Evolutionary conservation across 805 yeast genomes (phyloP), one percentile per base, ranked within the genome.

Genomic region (Starmera pachycereana): DNA sequence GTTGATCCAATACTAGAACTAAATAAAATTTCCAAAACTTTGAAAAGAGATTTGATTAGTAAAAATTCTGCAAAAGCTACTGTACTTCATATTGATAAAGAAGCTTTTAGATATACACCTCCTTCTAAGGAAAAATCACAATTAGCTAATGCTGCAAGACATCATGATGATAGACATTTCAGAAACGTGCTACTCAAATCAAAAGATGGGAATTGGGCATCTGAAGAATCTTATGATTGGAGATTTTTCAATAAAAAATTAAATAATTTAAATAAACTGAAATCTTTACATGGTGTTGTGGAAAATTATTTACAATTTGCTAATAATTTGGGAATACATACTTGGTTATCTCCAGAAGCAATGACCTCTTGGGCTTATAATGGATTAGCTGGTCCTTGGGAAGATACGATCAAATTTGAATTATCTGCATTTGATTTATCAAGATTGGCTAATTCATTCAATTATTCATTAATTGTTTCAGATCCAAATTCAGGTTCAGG

Each of bases 181-280:
- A 45, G 58, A 39, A 53, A 64, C 40, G 56, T 54, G 11, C 36
- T 47, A 12, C 45, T 60, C 12, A 51, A 58, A 54, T 48, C 63
- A 49, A 51, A 68, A 65, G 42, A 62, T 41, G 56, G 52, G 1
- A 44, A 45, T 29, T 52, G 61, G 48, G 50, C 50, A 4, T 57
- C 55, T 11, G 61, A 56, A 31, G 57, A 68, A 58, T 63, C 57
- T 40, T 78, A 78, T 49, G 87, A 80, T 55, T 78, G 84, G 82
- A 66, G 85, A 43, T 79, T 77, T 48, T 80, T 78, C 66, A 69
- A 67, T 46, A 55, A 61, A 37, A 58, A 66, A 32, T 56, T 68
- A n/a, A 49, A 50, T 29, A 58, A 57, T 32, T 49, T 58, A 31
- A 61, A 59, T 34, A 66, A 66, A 44, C 58, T 62, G 45, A 71